A percentile compares a stretch with the other conserved stretches of the same genome.
phyloP scores from a whole-genome alignment of 2,329 filamentous ascomycete species.

The Penicillium sclerotiorum region DNA sequence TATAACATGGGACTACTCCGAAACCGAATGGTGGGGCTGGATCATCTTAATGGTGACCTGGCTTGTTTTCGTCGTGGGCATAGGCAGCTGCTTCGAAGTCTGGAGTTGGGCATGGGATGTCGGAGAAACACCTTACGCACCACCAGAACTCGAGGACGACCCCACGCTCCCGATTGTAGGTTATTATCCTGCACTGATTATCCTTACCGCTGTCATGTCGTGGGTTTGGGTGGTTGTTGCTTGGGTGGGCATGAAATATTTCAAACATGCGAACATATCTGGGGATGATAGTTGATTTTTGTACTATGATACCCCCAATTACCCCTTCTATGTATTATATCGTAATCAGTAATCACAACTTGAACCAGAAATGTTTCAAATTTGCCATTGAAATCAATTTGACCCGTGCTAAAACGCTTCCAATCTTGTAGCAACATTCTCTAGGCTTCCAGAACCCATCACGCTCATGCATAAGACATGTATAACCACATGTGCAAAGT shows the following conservation, averaged over 20 bases:
- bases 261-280: conserved; percentile 92
- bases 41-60: conserved; percentile 87
- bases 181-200: conserved; percentile 93
- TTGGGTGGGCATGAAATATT: conserved; percentile 99
- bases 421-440: neutral
- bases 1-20: conserved; percentile 77
- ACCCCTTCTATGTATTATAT: conserved; percentile 3
- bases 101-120: conserved; percentile 99
- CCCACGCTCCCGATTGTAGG: conserved; percentile 92
- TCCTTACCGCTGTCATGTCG: conserved; percentile 91
- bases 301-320: neutral
- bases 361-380: too few relatives aligned
- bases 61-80: conserved; percentile 93
- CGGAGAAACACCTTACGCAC: conserved; percentile 91
- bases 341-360: too few relatives aligned
- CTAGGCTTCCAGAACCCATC: neutral
- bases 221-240: conserved; percentile 99
- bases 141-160: conserved; percentile 93
- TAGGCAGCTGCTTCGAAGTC: conserved; percentile 91
- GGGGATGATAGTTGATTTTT: conserved; percentile 53
- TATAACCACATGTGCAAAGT: too few relatives aligned
- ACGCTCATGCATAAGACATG: neutral
- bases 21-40: conserved; percentile 99
- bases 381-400: neutral
- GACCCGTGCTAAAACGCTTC: neutral